These are phyloP conservation scores for Protomyces gravidus DNA, from an alignment of 1,139 yeast genomes.

Conservation along the genomic window DNA sequence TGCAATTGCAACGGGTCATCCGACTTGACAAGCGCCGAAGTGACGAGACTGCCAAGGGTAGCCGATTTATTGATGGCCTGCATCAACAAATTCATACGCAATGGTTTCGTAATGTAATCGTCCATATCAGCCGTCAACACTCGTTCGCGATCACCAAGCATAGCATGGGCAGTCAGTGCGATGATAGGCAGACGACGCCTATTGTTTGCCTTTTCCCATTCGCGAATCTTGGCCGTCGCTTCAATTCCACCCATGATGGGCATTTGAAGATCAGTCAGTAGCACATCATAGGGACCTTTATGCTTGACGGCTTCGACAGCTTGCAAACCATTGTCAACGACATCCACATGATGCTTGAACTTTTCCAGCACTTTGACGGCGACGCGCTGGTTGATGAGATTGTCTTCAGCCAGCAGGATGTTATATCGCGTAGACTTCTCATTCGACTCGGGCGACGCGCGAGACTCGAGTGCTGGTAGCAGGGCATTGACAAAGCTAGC, in stretches of 20 bases:
- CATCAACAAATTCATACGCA: conserved; percentile 8
- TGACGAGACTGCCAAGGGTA: conserved; percentile 10
- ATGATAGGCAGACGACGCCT: conserved; percentile 41
- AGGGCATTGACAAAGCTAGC: conserved; percentile 77
- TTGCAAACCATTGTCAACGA: conserved; percentile 20
- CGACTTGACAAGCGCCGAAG: neutral
- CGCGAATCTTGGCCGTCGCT: conserved; percentile 40
- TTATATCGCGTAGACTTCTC: conserved; percentile 74
- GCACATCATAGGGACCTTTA: conserved; percentile 48
- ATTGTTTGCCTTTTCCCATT: conserved; percentile 14
- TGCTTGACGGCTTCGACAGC: conserved; percentile 16
- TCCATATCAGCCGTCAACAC: conserved; percentile 53
- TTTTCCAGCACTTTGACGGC: conserved; percentile 63
- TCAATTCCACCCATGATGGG: conserved; percentile 51
- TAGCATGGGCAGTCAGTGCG: conserved; percentile 57
- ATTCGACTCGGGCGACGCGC: conserved; percentile 73
- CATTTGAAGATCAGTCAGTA: conserved; percentile 56
- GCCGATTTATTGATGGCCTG: conserved; percentile 10
- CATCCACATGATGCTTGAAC: conserved; percentile 15
- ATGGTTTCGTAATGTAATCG: conserved; percentile 54
- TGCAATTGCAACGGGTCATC: neutral
- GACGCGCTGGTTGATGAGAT: conserved; percentile 76
- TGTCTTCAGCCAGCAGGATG: conserved; percentile 79
- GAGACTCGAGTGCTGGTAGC: conserved; percentile 76
- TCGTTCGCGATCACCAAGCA: conserved; percentile 51